phyloP scores from a whole-genome alignment of 306 rosid genomes.

The Mimosa pudica region DNA sequence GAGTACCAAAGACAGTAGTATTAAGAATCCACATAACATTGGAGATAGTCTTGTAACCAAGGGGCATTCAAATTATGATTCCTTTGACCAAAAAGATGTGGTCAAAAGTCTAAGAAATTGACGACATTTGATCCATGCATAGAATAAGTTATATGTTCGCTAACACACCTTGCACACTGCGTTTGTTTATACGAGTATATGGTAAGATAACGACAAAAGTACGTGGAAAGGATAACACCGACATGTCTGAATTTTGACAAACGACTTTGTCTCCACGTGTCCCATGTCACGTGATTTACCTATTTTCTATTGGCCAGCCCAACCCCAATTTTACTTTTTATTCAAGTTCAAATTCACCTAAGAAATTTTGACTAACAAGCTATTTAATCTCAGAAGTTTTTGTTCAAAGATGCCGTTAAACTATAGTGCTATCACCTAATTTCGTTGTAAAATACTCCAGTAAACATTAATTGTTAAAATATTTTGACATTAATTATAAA shows the following conservation, averaged over 20 bases:
- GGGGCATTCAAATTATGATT: neutral
- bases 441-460: no score
- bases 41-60: no score
- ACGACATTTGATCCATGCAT: neutral
- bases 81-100: neutral
- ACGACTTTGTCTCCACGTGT: slow-evolving; percentile 7
- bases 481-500: no score
- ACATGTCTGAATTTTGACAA: neutral
- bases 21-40: no score
- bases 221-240: neutral
- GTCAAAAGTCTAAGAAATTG: neutral
- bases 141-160: neutral
- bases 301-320: neutral
- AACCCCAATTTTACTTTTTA: neutral
- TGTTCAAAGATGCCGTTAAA: no score
- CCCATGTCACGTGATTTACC: neutral
- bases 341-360: neutral
- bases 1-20: no score
- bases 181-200: neutral
- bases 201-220: neutral
- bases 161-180: neutral
- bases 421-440: no score
- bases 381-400: no score
- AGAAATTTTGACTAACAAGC: no score
- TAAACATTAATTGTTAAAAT: no score